Evolutionary conservation across 805 yeast species (phyloP).

Genomic region (Yamadazyma tumulicola): DNA sequence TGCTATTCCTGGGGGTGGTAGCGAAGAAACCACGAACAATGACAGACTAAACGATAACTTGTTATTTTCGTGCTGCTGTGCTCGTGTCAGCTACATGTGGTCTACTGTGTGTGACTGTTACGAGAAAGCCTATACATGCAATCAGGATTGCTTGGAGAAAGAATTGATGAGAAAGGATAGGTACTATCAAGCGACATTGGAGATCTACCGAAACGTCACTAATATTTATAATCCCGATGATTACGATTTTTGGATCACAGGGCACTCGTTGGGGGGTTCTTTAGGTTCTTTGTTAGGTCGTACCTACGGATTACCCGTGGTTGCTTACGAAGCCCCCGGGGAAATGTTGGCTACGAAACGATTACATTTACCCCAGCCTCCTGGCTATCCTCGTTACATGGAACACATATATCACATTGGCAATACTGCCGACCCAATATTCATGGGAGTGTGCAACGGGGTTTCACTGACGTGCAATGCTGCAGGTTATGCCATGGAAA

Average conservation of each 20-base stretch:
- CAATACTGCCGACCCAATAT: conserved; percentile 95
- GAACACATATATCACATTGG: conserved; percentile 95
- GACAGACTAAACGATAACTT: conserved; percentile 88
- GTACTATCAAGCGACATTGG: conserved; percentile 76
- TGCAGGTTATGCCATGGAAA: conserved; percentile 97
- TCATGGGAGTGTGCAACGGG: conserved; percentile 95
- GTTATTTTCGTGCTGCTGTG: conserved; percentile 94
- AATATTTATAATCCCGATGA: conserved; percentile 56
- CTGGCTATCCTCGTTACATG: conserved; percentile 72
- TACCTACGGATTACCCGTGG: conserved; percentile 86
- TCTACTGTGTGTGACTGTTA: conserved; percentile 94
- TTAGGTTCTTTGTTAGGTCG: conserved; percentile 77
- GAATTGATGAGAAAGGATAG: conserved; percentile 72
- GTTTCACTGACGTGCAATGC: conserved; percentile 84
- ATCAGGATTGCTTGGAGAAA: conserved; percentile 78
- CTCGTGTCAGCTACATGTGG: conserved; percentile 88
- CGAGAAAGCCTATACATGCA: conserved; percentile 77
- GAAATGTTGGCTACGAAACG: conserved; percentile 80
- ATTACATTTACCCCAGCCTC: conserved; percentile 88
- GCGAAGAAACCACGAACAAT: conserved; percentile 66
- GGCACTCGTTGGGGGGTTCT: conserved; percentile 94
- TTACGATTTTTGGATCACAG: conserved; percentile 83
- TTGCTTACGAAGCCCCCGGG: conserved; percentile 91
- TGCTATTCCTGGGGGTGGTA: conserved; percentile 46
- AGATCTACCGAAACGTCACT: conserved; percentile 71